Base-by-base conservation (phyloP, 805 yeast genomes). In the Metschnikowia sp. region DNA sequence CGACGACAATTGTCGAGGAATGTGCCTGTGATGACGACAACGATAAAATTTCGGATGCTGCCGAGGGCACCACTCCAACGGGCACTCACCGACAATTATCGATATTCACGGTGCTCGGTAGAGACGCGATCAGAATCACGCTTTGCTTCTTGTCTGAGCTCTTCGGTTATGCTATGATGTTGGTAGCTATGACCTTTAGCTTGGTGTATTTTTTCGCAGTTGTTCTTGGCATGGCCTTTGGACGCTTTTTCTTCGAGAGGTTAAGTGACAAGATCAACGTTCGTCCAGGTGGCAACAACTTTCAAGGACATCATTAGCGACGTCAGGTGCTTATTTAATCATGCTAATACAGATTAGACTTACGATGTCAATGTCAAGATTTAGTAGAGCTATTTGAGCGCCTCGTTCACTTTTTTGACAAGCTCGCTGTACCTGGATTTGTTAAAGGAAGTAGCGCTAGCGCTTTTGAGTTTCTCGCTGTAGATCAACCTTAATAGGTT, bases 151-250 rank as follows among this genome's bases (percentile, higher is more conserved):
- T 80, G 13, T 78, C 86, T 3, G 84, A 86, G 18, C 70, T 85
- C 74, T 60, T 86, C 41, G 83, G 86, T 10, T 86, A 82, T 60
- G 84, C 84, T 32, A 65, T 86, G 57, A 86, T 86, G 95, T 74
- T 86, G 68, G 90, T 82, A 12, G 85, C 86, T 6, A 86, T 86
- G 95, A 73, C 85, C 36, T 86, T 73, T 60, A 76, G 84, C 8
- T 55, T 84, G 39, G 66, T 81, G 0, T 86, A 86, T 55, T 83
- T 86, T 63, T 86, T 86, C 65, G 92, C 88, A 2, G 82, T 84
- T 30, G 79, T 83, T 13, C 56, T 82, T 13, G 95, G 95, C 10
- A 68, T 84, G 49, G 76, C 90, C 0, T 68, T 84, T 47, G 88
- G 88, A 33, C 87, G 86, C 57, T 79, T 86, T 38, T 76, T 80